Evolutionary conservation across 2,329 filamentous ascomycete genomes (phyloP), one percentile per base, ranked within the genome.

Genomic region (Onygenales sp.): DNA sequence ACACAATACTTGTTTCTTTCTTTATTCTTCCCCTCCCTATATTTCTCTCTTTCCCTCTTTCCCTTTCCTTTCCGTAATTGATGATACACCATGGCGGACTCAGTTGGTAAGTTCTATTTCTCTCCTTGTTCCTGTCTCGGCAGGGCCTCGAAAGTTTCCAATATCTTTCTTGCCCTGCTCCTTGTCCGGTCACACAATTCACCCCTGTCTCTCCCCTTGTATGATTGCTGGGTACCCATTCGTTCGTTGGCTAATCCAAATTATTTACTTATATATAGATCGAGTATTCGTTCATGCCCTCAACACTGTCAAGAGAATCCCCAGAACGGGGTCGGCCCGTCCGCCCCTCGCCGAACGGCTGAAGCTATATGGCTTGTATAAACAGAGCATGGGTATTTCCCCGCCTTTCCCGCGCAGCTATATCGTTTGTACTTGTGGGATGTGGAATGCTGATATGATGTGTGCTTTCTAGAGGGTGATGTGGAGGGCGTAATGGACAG

Each of bases 201-300:
- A 27, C 21, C 21, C 21, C 21, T 17, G 39, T 31, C 14, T 32
- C 41, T 7, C 5, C 17, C 7, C 10, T 43, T 32, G 5, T 17
- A 38, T 17, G 39, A 42, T 17, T 42, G 7, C 41, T 9, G n/a
- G n/a, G n/a, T 36, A 47, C 45, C 13, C n/a, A 14, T 14, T 27
- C 8, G 8, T 44, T 35, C 11, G 8, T 32, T 46, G 27, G 17
- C 17, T 49, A 39, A 39, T 33, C 6, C n/a, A 6, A 13, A 0
- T 13, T 14, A 13, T 35, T 33, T 38, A 17, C 43, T 36, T 38
- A 42, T 49, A 55, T 61, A 47, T 58, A 97, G 93, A 98, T 76
- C 87, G 93, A 73, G 93, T 98, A 67, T 98, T 98, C 72, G 92
- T 94, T 70, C 92, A 98, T 82, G 93, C 93, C 60, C 86, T 98